phyloP scores from a whole-genome alignment of 2,329 filamentous ascomycete genomes.

The Aspergillus tubingensis region DNA sequence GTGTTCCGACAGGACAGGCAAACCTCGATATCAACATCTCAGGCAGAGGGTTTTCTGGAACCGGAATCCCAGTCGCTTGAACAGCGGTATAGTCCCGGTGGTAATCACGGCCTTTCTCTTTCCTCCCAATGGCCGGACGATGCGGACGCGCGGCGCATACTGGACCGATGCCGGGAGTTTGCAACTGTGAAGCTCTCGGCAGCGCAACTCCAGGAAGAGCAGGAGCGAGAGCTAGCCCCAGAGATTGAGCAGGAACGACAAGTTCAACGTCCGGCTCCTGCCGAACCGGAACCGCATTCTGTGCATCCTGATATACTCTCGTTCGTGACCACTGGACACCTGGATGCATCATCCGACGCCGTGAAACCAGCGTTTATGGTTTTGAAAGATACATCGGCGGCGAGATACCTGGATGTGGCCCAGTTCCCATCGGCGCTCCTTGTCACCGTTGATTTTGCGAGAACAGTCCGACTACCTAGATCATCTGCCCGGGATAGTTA shows the following conservation, averaged over 20 bases:
- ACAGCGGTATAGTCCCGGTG: conserved; percentile 52
- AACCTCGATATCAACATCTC: conserved; percentile 20
- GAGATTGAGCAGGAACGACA: conserved; percentile 65
- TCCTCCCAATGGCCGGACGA: not conserved
- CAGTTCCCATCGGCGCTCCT: conserved; percentile 47
- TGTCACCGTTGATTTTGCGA: conserved; percentile 55
- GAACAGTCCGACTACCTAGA: conserved; percentile 42
- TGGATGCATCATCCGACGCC: conserved; percentile 31
- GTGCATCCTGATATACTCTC: conserved; percentile 48
- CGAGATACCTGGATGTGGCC: conserved; percentile 30
- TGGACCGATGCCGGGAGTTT: conserved; percentile 39
- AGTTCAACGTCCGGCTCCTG: conserved; percentile 50
- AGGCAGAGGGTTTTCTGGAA: conserved; percentile 55
- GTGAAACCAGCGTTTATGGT: conserved; percentile 52
- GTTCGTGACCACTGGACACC: conserved; percentile 44
- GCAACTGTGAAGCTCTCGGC: conserved; percentile 32
- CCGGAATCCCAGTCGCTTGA: conserved; percentile 56
- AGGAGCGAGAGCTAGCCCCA: conserved; percentile 67
- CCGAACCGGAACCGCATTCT: conserved; percentile 43
- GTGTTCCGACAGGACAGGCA: not conserved
- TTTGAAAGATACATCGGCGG: conserved; percentile 47
- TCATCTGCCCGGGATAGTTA: conserved; percentile 46
- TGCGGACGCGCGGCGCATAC: not conserved
- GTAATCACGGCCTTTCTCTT: not conserved
- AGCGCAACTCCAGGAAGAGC: conserved; percentile 59